Percentiles rank a stretch among this genome's conserved stretches.
phyloP scores from a whole-genome alignment of 305 asterid genomes.

The Plantago coronopus region DNA sequence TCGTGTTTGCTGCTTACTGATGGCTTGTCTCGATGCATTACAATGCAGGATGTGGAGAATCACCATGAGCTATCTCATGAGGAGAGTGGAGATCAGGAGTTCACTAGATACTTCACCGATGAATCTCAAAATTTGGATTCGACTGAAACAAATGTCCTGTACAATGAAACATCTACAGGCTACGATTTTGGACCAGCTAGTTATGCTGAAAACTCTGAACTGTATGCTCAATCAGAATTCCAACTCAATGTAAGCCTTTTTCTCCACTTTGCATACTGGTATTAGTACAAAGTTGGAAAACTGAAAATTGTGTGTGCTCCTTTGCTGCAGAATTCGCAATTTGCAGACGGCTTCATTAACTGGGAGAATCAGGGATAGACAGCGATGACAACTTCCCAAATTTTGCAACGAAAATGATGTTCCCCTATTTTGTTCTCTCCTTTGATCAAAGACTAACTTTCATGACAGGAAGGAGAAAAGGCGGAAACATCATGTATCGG shows the following conservation, averaged over 20 bases:
- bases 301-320: background rate
- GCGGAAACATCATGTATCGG: too few species aligned
- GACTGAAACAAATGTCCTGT: conserved; percentile 26
- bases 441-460: background rate
- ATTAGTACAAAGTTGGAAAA: background rate
- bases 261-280: background rate
- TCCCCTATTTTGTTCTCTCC: conserved; percentile 12
- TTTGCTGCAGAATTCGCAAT: conserved; percentile 48
- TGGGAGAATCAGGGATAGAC: conserved; percentile 46
- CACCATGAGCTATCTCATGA: conserved; percentile 27
- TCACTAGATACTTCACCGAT: conserved; percentile 33
- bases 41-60: conserved; percentile 40
- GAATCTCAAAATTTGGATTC: conserved; percentile 35
- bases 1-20: too few species aligned
- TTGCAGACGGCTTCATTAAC: conserved; percentile 56
- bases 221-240: conserved; percentile 74
- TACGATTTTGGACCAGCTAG: too few species aligned
- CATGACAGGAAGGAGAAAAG: background rate
- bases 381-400: background rate
- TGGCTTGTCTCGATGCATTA: too few species aligned
- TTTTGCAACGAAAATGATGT: conserved; percentile 6
- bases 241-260: conserved; percentile 41
- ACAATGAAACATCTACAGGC: too few species aligned
- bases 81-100: conserved; percentile 33
- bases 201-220: conserved; percentile 47